phyloP scores from a whole-genome alignment of 495 filamentous ascomycete species.

The Aspergillus funiculosus region DNA sequence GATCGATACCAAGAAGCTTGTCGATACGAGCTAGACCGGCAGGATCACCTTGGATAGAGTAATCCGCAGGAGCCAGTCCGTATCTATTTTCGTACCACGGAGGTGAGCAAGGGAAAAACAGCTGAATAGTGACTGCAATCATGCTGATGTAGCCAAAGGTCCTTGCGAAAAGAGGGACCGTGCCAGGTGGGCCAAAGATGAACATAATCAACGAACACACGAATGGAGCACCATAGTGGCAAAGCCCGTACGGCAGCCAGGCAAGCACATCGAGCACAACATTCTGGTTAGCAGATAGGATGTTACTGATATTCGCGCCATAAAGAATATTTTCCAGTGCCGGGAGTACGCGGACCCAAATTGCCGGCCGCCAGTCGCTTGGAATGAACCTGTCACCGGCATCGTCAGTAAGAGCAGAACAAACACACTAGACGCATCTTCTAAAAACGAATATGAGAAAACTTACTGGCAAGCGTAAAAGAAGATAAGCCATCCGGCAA shows the following conservation, averaged over 20 bases:
- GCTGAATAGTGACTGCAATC: slow-evolving; percentile 74
- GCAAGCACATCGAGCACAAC: slow-evolving; percentile 77
- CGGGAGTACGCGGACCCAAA: slow-evolving; percentile 90
- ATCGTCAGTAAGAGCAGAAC: slow-evolving; percentile 17
- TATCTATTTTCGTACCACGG: slow-evolving; percentile 94
- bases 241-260: slow-evolving; percentile 88
- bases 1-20: slow-evolving; percentile 76
- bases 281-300: slow-evolving; percentile 81
- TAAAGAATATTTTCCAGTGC: slow-evolving; percentile 97
- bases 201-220: slow-evolving; percentile 74
- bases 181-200: slow-evolving; percentile 80
- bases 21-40: slow-evolving; percentile 88
- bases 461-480: slow-evolving; percentile 89
- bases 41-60: slow-evolving; percentile 79
- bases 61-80: slow-evolving; percentile 83
- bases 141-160: slow-evolving; percentile 92
- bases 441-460: not conserved
- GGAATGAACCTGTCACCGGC: slow-evolving; percentile 71
- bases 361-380: slow-evolving; percentile 75
- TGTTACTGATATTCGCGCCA: slow-evolving; percentile 91
- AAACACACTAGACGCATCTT: not conserved
- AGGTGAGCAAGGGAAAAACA: slow-evolving; percentile 86
- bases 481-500: slow-evolving; percentile 77
- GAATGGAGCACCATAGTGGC: slow-evolving; percentile 77
- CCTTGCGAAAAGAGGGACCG: slow-evolving; percentile 73